Percentiles rank a stretch among this genome's conserved stretches.
Conservation (phyloP, 2,329 filamentous ascomycete species). For the Trichoderma breve region DNA sequence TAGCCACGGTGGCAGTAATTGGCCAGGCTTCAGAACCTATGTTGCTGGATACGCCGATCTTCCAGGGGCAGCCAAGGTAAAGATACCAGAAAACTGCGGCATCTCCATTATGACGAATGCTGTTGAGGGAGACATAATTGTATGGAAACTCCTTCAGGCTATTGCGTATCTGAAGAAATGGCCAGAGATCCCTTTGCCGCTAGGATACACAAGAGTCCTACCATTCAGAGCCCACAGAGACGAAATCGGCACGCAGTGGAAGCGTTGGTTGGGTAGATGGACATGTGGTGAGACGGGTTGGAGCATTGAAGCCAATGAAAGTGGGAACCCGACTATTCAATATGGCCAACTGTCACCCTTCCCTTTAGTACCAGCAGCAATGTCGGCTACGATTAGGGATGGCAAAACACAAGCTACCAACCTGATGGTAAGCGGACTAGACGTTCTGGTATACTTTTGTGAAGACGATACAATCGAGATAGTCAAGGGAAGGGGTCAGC, state of each 20-base stretch:
- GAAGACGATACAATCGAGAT: not conserved
- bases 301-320: not conserved
- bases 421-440: not conserved
- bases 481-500: not conserved
- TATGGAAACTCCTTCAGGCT: conserved; percentile 15
- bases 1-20: conserved; percentile 24
- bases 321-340: not conserved
- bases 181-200: not conserved
- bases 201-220: not conserved
- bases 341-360: not conserved
- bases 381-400: not conserved
- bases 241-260: not conserved
- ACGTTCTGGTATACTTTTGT: not conserved
- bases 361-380: not conserved
- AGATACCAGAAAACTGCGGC: conserved; percentile 22
- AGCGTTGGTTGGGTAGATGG: not conserved
- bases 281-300: not conserved
- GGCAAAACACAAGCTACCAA: not conserved
- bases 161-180: conserved; percentile 8
- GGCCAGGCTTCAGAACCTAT: conserved; percentile 23
- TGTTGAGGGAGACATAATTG: not conserved
- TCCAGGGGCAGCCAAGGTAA: not conserved
- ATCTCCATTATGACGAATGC: conserved; percentile 27
- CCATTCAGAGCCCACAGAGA: not conserved
- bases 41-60: conserved; percentile 21